These are phyloP conservation scores for Mycena vitilis DNA, from an alignment of 768 basidiomycete genomes.

Conservation along the genomic window DNA sequence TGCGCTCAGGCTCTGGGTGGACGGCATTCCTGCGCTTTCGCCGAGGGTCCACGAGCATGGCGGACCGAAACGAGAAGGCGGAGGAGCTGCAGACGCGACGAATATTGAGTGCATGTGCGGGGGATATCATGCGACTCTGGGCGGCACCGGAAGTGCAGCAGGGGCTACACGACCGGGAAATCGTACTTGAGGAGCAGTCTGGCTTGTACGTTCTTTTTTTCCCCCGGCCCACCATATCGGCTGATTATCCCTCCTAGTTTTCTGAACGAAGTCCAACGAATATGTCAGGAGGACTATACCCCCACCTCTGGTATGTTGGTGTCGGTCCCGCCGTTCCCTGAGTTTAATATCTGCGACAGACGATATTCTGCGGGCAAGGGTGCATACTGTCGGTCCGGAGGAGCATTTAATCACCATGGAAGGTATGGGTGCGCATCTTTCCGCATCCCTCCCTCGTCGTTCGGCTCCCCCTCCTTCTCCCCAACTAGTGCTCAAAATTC, in stretches of 20 bases:
- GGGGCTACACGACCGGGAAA: conserved; percentile 54
- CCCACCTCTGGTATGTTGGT: conserved; percentile 62
- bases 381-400: conserved; percentile 74
- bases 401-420: conserved; percentile 70
- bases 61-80: conserved; percentile 33
- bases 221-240: not conserved
- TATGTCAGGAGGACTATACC: conserved; percentile 61
- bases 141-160: conserved; percentile 56
- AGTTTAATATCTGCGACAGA: conserved; percentile 46
- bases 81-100: conserved; percentile 58
- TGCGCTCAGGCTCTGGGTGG: conserved; percentile 64
- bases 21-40: conserved; percentile 55
- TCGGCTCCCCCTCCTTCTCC: not conserved
- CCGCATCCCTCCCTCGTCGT: not conserved
- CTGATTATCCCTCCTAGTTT: conserved; percentile 55
- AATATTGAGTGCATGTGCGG: conserved; percentile 63
- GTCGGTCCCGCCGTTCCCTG: not conserved
- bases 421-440: conserved; percentile 40
- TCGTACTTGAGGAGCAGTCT: conserved; percentile 66
- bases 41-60: conserved; percentile 40
- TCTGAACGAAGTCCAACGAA: conserved; percentile 63
- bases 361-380: conserved; percentile 72
- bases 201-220: conserved; percentile 63
- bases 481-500: not conserved
- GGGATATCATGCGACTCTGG: conserved; percentile 70